Conservation (phyloP, 2,329 filamentous ascomycete species). For the Dothiorella sarmentorum region DNA sequence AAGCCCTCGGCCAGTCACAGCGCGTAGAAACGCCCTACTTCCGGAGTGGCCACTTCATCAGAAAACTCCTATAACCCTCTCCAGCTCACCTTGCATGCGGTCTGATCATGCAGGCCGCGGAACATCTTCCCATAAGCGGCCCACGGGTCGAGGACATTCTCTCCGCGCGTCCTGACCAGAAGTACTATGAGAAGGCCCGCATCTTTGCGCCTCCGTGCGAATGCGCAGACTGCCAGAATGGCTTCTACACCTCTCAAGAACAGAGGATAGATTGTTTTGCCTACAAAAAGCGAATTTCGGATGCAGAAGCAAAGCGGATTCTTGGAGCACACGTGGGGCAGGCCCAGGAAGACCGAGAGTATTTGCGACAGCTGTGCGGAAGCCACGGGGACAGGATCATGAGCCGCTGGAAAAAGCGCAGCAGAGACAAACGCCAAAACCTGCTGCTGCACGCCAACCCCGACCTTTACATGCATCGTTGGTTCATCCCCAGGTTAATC, state of each 20-base stretch:
- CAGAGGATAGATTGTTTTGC: neutral
- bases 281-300: neutral
- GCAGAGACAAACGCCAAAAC: conserved; percentile 7
- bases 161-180: neutral
- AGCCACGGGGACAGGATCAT: conserved; percentile 17
- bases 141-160: neutral
- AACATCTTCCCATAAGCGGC: neutral
- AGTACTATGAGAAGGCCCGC: neutral
- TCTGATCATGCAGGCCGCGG: neutral
- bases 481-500: neutral
- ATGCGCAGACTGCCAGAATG: neutral
- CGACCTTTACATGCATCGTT: conserved; percentile 8
- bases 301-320: neutral
- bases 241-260: neutral
- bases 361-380: neutral
- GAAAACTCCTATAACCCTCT: too few relatives aligned
- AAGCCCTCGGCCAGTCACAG: too few relatives aligned
- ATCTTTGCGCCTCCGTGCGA: neutral
- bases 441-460: conserved; percentile 5
- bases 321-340: neutral
- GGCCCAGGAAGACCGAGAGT: neutral
- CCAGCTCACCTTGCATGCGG: too few relatives aligned
- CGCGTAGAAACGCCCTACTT: too few relatives aligned
- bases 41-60: too few relatives aligned
- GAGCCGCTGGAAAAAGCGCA: conserved; percentile 19